phyloP scores from a whole-genome alignment of 2,329 filamentous ascomycete genomes.

The Chaetomiaceae sp. region DNA sequence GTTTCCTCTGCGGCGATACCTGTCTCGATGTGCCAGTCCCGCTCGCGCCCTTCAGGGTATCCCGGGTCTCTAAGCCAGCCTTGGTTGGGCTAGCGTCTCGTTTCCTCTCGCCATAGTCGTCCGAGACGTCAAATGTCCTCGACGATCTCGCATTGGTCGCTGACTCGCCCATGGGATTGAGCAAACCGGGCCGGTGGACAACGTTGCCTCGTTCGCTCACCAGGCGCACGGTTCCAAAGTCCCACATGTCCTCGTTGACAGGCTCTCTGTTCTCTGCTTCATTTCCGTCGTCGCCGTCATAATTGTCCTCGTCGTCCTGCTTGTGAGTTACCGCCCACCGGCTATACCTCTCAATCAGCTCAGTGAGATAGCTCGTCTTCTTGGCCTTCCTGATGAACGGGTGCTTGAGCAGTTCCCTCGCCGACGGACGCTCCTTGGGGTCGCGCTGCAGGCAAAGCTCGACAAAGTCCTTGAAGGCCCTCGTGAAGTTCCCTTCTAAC shows the following conservation, averaged over 20 bases:
- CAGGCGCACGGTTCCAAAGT: constrained; percentile 91
- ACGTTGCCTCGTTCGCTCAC: constrained; percentile 62
- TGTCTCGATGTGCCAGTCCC: constrained; percentile 50
- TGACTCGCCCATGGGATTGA: constrained; percentile 72
- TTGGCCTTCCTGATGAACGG: constrained; percentile 88
- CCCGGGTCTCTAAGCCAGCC: constrained; percentile 40
- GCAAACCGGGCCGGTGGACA: constrained; percentile 54
- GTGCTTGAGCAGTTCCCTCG: constrained; percentile 81
- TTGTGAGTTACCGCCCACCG: constrained; percentile 83
- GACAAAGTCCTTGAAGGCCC: constrained; percentile 78
- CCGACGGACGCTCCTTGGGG: constrained; percentile 80
- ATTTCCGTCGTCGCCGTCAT: constrained; percentile 49
- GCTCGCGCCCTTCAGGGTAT: constrained; percentile 52
- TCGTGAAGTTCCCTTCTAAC: constrained; percentile 76
- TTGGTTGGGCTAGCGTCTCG: constrained; percentile 52
- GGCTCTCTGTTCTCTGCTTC: constrained; percentile 37
- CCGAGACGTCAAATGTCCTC: constrained; percentile 44
- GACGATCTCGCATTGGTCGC: constrained; percentile 70
- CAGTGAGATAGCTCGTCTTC: constrained; percentile 93
- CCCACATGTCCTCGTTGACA: constrained; percentile 85
- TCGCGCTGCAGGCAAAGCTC: constrained; percentile 83
- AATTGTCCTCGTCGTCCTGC: constrained; percentile 62
- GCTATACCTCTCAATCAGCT: constrained; percentile 86
- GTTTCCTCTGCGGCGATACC: constrained; percentile 57
- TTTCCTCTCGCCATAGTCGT: constrained; percentile 50